phyloP scores from a whole-genome alignment of 129 eudicot genomes.

The Ambrosia artemisiifolia region DNA sequence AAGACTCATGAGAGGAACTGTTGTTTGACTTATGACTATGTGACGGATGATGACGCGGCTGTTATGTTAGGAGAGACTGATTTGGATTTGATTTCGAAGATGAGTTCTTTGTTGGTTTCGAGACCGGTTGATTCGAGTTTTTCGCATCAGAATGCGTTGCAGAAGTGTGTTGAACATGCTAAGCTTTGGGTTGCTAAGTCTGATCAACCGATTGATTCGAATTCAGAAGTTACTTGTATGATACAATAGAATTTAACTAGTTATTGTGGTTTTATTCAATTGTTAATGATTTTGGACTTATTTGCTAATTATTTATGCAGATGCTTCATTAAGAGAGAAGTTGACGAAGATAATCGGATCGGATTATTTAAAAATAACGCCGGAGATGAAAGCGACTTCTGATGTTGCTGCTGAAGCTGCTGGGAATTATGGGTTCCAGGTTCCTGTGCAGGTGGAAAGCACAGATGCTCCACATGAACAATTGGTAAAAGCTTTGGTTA shows the following conservation, averaged over 20 bases:
- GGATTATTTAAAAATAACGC: slow-evolving; percentile 58
- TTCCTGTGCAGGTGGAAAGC: slow-evolving; percentile 49
- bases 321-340: slow-evolving; percentile 74
- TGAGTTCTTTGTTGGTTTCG: slow-evolving; percentile 56
- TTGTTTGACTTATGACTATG: slow-evolving; percentile 83
- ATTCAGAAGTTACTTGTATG: slow-evolving; percentile 58
- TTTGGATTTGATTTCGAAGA: slow-evolving; percentile 67
- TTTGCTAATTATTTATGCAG: slow-evolving; percentile 26
- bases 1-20: slow-evolving; percentile 86
- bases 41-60: slow-evolving; percentile 74
- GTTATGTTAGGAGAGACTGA: slow-evolving; percentile 68
- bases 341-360: slow-evolving; percentile 71
- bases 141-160: slow-evolving; percentile 66
- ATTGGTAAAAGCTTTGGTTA: slow-evolving; percentile 36
- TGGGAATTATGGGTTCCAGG: slow-evolving; percentile 54
- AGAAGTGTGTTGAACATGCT: slow-evolving; percentile 65
- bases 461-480: slow-evolving; percentile 42
- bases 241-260: not conserved
- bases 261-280: not conserved
- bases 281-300: not conserved
- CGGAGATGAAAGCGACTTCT: slow-evolving; percentile 68
- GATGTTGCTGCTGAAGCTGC: slow-evolving; percentile 83
- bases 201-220: slow-evolving; percentile 46
- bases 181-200: slow-evolving; percentile 66
- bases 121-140: slow-evolving; percentile 59